Conservation (phyloP, 2,329 filamentous ascomycete genomes). For the Celoporthe dispersa region DNA sequence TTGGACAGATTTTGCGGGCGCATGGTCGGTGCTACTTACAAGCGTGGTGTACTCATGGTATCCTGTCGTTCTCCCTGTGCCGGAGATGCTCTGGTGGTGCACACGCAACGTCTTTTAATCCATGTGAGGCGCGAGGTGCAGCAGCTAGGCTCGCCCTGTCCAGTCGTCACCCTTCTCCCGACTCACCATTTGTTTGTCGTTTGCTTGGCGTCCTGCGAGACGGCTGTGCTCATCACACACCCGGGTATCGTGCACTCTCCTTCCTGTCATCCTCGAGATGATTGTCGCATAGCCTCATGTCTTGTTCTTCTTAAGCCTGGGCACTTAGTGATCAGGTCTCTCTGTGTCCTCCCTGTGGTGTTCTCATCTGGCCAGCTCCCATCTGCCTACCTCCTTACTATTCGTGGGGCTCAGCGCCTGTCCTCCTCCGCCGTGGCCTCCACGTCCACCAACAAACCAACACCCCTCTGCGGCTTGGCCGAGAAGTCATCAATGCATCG, state of each 20-base stretch:
- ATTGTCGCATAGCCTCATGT: too few species aligned
- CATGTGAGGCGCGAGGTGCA: not conserved
- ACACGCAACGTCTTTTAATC: not conserved
- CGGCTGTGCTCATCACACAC: not conserved
- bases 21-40: not conserved
- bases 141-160: not conserved
- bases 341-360: not conserved
- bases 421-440: not conserved
- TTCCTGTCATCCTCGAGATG: too few species aligned
- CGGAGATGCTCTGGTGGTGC: not conserved
- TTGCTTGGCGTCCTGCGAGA: not conserved
- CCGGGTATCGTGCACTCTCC: not conserved
- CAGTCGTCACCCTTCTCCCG: not conserved
- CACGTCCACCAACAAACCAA: not conserved
- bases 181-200: not conserved
- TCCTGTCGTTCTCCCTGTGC: not conserved
- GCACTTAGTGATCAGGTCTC: not conserved
- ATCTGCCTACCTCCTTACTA: not conserved
- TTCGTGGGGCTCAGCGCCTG: not conserved
- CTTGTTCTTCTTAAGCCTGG: too few species aligned
- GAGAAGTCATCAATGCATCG: not conserved
- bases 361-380: not conserved
- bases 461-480: not conserved
- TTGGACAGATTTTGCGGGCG: not conserved
- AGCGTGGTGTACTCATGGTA: not conserved